Evolutionary conservation across 192 early-diverging fungal species (phyloP).

Genomic region (Coemansia guatemalensis): DNA sequence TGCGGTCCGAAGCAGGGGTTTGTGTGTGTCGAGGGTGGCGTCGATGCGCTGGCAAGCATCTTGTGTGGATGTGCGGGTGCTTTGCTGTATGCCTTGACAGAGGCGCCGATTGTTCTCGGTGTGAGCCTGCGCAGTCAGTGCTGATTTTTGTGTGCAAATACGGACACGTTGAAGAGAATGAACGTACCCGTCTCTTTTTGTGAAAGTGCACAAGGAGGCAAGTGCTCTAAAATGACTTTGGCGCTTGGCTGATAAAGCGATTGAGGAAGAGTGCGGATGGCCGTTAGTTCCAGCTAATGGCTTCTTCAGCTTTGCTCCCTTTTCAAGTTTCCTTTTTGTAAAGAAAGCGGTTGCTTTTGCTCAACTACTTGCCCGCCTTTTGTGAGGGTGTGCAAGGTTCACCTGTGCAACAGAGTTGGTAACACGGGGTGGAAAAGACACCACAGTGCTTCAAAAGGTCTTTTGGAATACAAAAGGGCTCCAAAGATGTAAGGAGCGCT

Average conservation of each 20-base stretch:
- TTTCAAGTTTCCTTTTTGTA: background rate
- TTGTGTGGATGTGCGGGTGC: constrained; percentile 2
- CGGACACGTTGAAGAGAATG: background rate
- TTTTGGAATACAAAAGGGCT: no score
- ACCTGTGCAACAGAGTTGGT: no score
- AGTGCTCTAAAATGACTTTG: constrained; percentile 3
- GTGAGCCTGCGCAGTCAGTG: background rate
- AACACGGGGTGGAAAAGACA: no score
- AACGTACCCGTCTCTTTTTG: background rate
- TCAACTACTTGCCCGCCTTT: no score
- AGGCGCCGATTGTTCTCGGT: constrained; percentile 8
- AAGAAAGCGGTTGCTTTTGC: background rate
- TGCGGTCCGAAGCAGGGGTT: constrained; percentile 1
- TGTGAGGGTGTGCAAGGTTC: no score
- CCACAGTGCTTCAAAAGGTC: no score
- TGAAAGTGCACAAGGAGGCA: background rate
- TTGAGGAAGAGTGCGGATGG: background rate
- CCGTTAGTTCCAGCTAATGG: constrained; percentile 9
- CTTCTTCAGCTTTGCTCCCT: background rate
- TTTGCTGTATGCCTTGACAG: background rate
- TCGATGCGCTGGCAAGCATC: constrained; percentile 14
- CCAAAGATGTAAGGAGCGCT: no score
- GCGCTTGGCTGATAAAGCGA: background rate
- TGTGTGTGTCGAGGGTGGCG: constrained; percentile 10
- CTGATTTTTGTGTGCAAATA: constrained; percentile 3